phyloP scores from a whole-genome alignment of 345 rosid genomes.

The Raphanus sativus region DNA sequence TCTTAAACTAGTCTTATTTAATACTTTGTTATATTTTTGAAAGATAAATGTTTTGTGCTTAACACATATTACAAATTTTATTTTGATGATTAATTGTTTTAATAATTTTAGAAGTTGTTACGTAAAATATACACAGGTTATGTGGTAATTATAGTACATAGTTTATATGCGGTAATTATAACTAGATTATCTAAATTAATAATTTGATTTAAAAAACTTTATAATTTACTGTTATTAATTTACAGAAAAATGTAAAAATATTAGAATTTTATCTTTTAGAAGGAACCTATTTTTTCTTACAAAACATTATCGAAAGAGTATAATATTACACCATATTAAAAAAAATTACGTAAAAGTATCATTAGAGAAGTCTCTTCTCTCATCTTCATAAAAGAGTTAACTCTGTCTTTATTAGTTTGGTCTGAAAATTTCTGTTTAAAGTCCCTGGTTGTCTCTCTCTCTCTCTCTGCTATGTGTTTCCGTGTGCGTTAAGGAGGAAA shows the following conservation, averaged over 20 bases:
- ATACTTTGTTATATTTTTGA: neutral
- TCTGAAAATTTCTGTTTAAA: constrained; percentile 25
- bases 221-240: neutral
- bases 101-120: neutral
- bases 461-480: constrained; percentile 22
- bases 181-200: neutral
- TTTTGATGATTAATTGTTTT: neutral
- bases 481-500: constrained; percentile 40
- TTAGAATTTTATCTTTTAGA: neutral
- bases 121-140: neutral
- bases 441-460: neutral
- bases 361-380: constrained; percentile 26
- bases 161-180: neutral
- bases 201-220: neutral
- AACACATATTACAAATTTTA: neutral
- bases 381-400: constrained; percentile 19
- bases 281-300: neutral
- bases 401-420: constrained; percentile 11
- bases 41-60: neutral
- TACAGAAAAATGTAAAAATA: neutral
- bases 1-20: neutral
- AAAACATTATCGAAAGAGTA: neutral
- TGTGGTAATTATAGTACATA: neutral
- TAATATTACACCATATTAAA: neutral
- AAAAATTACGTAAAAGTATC: neutral